Evolutionary conservation across 2,329 filamentous ascomycete genomes (phyloP), one percentile per base, ranked within the genome.

Genomic region (Alternaria rosae): DNA sequence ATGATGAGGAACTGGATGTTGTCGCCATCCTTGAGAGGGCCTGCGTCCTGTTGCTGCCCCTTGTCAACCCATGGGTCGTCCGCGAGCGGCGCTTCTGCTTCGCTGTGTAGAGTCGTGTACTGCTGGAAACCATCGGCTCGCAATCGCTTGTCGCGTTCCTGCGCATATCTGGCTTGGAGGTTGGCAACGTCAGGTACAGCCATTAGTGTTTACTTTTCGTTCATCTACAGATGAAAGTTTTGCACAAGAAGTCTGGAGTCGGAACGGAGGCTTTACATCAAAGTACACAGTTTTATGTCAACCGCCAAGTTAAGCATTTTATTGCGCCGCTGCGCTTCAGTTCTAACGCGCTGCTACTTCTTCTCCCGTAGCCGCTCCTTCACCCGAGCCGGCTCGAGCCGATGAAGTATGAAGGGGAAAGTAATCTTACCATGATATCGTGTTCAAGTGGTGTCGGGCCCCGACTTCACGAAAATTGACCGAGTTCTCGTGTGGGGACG

Each of bases 1-100:
- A 60, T 60, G 43, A 56, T 56, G 17, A 51, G 35, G n/a, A 60
- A 48, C 30, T 60, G 51, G 12, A 60, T 56, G 43, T 56, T 50
- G 23, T 50, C 52, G 9, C 26, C 44, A 21, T 60, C 52, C 52
- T 51, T 60, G 35, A 60, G 57, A 20, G 26, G 57, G 20, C 35
- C 44, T 9, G 35, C 17, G 30, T 44, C 43, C 20, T 50, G 25
- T 32, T 50, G 57, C 32, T 59, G 30, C 35, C n/a, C 56, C 21
- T 44, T 21, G 21, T 21, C 15, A 48, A 56, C 26, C 57, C 51
- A 56, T 17, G 51, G 43, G 20, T 59, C 57, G 21, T 59, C 17
- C 15, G 51, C 25, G 32, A 59, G 35, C 13, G 35, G 51, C 8
- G 32, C 50, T 12, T 59, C 43, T 26, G 20, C 15, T 56, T 59